Percentiles rank a stretch among this genome's conserved stretches.
Evolutionary conservation across 345 rosid genomes (phyloP).

Genomic region (Melastoma malabathricum): DNA sequence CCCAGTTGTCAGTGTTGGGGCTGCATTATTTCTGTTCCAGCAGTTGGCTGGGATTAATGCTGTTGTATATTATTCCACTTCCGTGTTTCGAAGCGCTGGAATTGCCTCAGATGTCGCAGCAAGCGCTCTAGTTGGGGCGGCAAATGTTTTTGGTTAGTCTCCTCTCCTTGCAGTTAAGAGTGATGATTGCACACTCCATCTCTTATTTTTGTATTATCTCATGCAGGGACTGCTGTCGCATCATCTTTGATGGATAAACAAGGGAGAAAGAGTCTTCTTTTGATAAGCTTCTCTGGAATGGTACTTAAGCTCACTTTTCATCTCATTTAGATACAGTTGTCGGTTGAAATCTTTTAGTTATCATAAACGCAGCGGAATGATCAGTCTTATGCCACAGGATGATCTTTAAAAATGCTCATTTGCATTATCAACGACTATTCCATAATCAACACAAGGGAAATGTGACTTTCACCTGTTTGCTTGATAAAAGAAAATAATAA

Average conservation of each 20-base stretch:
- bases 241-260: constrained; percentile 95
- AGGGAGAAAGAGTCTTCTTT: constrained; percentile 89
- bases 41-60: constrained; percentile 98
- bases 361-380: too few species aligned
- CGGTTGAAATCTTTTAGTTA: not conserved
- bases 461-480: too few species aligned
- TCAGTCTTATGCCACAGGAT: too few species aligned
- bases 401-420: too few species aligned
- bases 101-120: constrained; percentile 94
- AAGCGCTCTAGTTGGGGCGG: constrained; percentile 96
- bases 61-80: constrained; percentile 91
- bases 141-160: constrained; percentile 82
- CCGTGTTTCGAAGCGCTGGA: constrained; percentile 91
- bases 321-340: not conserved
- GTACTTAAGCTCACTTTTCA: constrained; percentile 16
- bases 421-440: too few species aligned
- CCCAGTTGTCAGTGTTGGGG: constrained; percentile 97
- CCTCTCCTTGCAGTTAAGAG: not conserved
- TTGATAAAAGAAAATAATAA: too few species aligned
- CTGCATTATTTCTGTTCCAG: constrained; percentile 95
- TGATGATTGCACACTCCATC: too few species aligned
- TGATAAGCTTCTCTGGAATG: constrained; percentile 90
- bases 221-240: constrained; percentile 82
- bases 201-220: constrained; percentile 2
- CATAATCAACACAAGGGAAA: too few species aligned